These are phyloP conservation scores for Phytopythium cucurbitacearum DNA, from an alignment of 352 stramenopile species.

Conservation along the genomic window DNA sequence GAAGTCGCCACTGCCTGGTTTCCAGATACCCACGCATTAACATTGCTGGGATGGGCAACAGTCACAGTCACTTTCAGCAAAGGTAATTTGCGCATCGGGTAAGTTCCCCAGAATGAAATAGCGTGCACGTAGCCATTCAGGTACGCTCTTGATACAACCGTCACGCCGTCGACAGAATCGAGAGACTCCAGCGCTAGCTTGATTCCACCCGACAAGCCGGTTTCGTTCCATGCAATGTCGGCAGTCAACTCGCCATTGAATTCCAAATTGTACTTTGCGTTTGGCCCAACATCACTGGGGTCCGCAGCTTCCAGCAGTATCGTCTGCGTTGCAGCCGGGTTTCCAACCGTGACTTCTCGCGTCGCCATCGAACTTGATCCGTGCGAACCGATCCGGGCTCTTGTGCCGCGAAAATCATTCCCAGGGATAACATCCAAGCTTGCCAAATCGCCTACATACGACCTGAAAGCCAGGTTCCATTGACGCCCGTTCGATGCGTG, in stretches of 20 bases:
- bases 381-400: conserved; percentile 40
- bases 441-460: conserved; percentile 46
- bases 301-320: conserved; percentile 41
- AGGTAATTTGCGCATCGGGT: conserved; percentile 48
- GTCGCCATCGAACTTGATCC: conserved; percentile 28
- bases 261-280: conserved; percentile 39
- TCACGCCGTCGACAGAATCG: conserved; percentile 49
- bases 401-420: conserved; percentile 55
- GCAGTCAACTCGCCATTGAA: conserved; percentile 42
- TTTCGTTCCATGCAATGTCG: conserved; percentile 36
- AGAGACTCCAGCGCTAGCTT: conserved; percentile 41
- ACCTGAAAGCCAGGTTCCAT: conserved; percentile 72
- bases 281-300: conserved; percentile 13
- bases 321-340: conserved; percentile 46
- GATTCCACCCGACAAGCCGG: conserved; percentile 12
- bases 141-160: conserved; percentile 27
- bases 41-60: conserved; percentile 15
- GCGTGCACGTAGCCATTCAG: conserved; percentile 73
- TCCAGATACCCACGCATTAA: conserved; percentile 34
- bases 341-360: conserved; percentile 46
- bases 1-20: conserved; percentile 47
- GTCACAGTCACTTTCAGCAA: conserved; percentile 26
- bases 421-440: conserved; percentile 55
- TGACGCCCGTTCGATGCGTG: conserved; percentile 39
- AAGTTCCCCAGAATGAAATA: conserved; percentile 84